Conservation (phyloP, 257 asterid genomes). For the Ballota nigra region DNA sequence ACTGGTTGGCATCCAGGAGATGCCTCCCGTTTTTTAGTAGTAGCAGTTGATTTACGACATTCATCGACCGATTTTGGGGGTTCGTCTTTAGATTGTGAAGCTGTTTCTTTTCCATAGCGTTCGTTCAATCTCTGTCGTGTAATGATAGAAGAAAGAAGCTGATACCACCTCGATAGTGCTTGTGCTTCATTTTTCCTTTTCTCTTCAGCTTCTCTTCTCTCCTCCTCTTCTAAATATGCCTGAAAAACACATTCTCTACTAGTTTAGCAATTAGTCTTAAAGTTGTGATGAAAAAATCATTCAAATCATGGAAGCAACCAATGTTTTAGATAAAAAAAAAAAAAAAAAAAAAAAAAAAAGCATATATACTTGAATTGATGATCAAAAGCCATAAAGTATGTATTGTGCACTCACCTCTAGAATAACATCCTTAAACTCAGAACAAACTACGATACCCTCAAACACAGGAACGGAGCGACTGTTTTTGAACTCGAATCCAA, state of each 20-base stretch:
- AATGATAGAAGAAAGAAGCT: slow-evolving; percentile 82
- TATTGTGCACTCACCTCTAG: slow-evolving; percentile 51
- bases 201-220: slow-evolving; percentile 72
- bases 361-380: not conserved
- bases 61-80: slow-evolving; percentile 28
- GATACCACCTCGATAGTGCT: slow-evolving; percentile 95
- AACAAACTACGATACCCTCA: slow-evolving; percentile 88
- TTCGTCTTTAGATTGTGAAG: slow-evolving; percentile 31
- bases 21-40: slow-evolving; percentile 20
- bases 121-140: slow-evolving; percentile 75
- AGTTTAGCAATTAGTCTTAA: slow-evolving; percentile 11
- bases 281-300: not conserved
- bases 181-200: slow-evolving; percentile 52
- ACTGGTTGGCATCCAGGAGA: slow-evolving; percentile 25
- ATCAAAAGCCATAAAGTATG: not conserved
- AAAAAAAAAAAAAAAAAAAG: not conserved
- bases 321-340: not conserved
- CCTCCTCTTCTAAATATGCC: slow-evolving; percentile 93
- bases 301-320: not conserved
- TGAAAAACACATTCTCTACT: slow-evolving; percentile 21
- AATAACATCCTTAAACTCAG: slow-evolving; percentile 76
- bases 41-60: slow-evolving; percentile 10
- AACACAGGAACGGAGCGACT: slow-evolving; percentile 66
- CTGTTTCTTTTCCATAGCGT: slow-evolving; percentile 46
- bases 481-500: slow-evolving; percentile 87